Base-by-base conservation (phyloP, 768 basidiomycete genomes). In the Termitomyces sp. region DNA sequence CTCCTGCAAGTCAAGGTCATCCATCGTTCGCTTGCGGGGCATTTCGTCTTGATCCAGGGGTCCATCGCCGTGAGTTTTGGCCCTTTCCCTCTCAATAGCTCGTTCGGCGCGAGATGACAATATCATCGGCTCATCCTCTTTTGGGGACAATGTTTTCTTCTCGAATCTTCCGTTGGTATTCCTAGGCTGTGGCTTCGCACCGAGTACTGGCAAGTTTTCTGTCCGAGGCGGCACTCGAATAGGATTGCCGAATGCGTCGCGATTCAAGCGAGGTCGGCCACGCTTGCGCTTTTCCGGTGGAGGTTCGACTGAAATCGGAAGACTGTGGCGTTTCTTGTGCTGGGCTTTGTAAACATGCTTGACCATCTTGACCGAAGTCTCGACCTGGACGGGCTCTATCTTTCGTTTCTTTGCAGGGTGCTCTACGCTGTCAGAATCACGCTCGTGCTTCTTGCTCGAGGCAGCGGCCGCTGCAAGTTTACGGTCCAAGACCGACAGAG, bases 91-190 rank as follows among this genome's bases (percentile, higher is more conserved):
- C 56, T 77, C 77, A 35, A 72, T 61, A 28, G 73, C 72, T 59
- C 76, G 73, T 64, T 77, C 73, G 0, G 73, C 72, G 20, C 77
- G 74, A 16, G 76, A 70, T 22, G 71, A 65, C 6, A 63, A 40
- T 33, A 26, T 42, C 14, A 20, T 46, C 53, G 44, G 58, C 20
- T 45, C 55, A 14, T 57, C 67, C 66, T 69, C 77, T 64, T 77
- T 73, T 58, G 73, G 65, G 56, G 71, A 75, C 64, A 71, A 72
- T 36, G 72, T 75, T 67, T 87, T 87, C 73, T 80, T 84, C 36
- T 85, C 85, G 61, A 89, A 88, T 18, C 85, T 77, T 44, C 87
- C 87, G 61, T 88, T 87, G 18, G 70, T 71, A 53, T 83, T 80
- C 57, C 87, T 77, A 2, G 87, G 87, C 64, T 88, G 87, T 7